Base-by-base conservation (phyloP, 768 basidiomycete genomes). In the Rhizopogon rudus region DNA sequence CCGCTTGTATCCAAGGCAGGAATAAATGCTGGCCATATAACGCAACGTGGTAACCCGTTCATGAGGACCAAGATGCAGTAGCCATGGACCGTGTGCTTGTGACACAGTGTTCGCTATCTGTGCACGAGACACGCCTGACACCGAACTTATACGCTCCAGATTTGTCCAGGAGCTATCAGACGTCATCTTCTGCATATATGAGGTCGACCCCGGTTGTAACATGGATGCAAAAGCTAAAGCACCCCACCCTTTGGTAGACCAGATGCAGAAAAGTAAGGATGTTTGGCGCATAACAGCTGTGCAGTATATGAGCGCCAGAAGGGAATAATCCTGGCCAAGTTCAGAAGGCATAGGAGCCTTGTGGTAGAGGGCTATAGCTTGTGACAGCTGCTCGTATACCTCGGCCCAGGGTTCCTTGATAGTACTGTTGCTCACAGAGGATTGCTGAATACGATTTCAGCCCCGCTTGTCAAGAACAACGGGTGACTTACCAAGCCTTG, bases 181-280 rank as follows among this genome's bases (percentile, higher is more conserved):
- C 41, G 84, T 70, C 0, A 82, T 81, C 10, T 83, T 83, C 17
- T 87, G 83, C 57, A 83, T 73, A 61, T 79, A 82, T 8, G 79
- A 81, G 39, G 75, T 77, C 7, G 82, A 75, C 42, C 77, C 84
- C 31, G 84, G 80, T 60, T 84, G 84, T 41, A 93, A 70, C 83
- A 92, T 86, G 17, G 81, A 81, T 16, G 83, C 81, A 59, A 92
- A 85, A 3, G 91, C 86, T 31, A 88, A 74, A 0, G 84, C 81
- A 3, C 91, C 89, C 87, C 92, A 93, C 22, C 93, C 93, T 67
- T 91, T 89, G n/a, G 87, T 81, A 44, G 87, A 84, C 88, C 90
- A 89, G 8, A 92, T 74, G 20, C 88, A 79, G 64, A 91, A 88
- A 14, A 93, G 75, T 48, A 95, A 77, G 2, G 82, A 79, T 6